phyloP scores from a whole-genome alignment of 257 asterid species.

The Solanum boliviense region DNA sequence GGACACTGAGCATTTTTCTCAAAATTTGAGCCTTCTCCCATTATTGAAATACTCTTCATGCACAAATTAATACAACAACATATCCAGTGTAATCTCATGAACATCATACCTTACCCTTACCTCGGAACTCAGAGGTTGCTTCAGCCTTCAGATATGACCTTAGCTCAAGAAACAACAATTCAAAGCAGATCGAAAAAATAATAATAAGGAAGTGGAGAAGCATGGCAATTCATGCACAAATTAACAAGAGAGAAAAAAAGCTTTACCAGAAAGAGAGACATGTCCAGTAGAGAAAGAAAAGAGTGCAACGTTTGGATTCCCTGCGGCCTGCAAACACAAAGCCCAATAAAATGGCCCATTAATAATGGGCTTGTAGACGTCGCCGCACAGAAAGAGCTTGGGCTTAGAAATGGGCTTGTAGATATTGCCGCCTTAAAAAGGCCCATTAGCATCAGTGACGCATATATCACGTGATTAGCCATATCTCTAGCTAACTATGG shows the following conservation, averaged over 20 bases:
- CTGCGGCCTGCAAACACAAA: not conserved
- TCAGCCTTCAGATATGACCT: not conserved
- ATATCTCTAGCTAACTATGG: not conserved
- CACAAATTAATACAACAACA: not conserved
- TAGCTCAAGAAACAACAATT: not conserved
- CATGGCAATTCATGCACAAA: not conserved
- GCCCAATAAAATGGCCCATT: not conserved
- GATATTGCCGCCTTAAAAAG: not conserved
- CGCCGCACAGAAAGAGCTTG: not conserved
- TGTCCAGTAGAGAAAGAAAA: not conserved
- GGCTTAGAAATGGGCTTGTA: not conserved
- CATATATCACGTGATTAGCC: not conserved
- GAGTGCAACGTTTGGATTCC: not conserved
- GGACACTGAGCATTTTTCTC: too few species aligned
- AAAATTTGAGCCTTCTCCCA: too few species aligned
- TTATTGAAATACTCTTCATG: not conserved
- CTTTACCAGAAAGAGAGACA: not conserved
- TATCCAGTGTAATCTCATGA: not conserved
- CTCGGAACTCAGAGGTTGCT: not conserved
- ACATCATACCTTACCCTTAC: not conserved
- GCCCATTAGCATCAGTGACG: not conserved
- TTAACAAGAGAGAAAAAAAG: not conserved
- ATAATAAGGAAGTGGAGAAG: not conserved
- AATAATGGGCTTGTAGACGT: not conserved
- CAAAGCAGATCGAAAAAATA: not conserved